Conservation (phyloP, 345 rosid species). For the Salix koriyanagi region DNA sequence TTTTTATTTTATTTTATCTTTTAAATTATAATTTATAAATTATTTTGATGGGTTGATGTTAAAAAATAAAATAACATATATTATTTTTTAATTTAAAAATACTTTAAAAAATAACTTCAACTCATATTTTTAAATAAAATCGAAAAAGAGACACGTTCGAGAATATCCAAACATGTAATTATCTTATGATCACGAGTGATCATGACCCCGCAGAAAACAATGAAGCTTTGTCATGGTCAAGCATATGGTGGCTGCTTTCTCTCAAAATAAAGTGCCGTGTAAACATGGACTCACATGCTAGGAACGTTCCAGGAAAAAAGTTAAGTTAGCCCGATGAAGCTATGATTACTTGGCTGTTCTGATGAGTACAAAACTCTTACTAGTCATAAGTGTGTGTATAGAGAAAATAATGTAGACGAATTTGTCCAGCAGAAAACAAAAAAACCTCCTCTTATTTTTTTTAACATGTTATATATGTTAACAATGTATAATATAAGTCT, state of each 20-base stretch:
- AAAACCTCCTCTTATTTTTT: too few relatives aligned
- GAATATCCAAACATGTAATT: neutral
- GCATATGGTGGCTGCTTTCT: neutral
- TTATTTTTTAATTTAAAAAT: too few relatives aligned
- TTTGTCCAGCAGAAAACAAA: too few relatives aligned
- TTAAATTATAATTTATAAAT: too few relatives aligned
- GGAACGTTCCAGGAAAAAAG: neutral
- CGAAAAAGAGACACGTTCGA: neutral
- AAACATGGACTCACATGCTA: neutral
- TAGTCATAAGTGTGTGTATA: too few relatives aligned
- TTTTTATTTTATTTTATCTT: too few relatives aligned
- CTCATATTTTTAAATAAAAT: accelerated
- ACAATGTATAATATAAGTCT: too few relatives aligned
- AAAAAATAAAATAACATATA: too few relatives aligned
- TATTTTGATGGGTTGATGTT: too few relatives aligned
- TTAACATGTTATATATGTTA: too few relatives aligned
- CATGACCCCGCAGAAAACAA: neutral
- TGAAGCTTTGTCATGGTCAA: neutral
- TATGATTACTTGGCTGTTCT: neutral
- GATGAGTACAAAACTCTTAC: neutral
- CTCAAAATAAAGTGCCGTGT: neutral
- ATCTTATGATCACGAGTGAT: neutral
- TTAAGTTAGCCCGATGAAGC: neutral
- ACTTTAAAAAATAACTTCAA: too few relatives aligned
- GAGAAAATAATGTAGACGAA: too few relatives aligned